These are phyloP conservation scores for Lepiota brunneoincarnata DNA, from an alignment of 768 basidiomycete species.

Conservation along the genomic window DNA sequence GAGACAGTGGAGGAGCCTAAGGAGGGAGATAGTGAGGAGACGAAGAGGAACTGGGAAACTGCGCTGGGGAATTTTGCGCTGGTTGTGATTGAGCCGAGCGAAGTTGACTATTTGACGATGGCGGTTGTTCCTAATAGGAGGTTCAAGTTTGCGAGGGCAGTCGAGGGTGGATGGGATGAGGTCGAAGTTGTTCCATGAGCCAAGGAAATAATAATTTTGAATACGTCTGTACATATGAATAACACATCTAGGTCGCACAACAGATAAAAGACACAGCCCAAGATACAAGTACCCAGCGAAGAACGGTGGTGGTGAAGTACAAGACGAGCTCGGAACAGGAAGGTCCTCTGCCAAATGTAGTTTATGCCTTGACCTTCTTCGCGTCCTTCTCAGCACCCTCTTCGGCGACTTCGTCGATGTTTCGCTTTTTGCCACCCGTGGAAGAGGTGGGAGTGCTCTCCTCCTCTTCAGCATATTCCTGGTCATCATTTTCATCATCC, in stretches of 20 bases:
- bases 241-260: constrained; percentile 7
- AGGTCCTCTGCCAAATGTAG: background rate
- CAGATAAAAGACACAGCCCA: background rate
- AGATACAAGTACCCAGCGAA: constrained; percentile 3
- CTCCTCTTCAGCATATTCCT: constrained; percentile 5
- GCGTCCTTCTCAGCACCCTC: constrained; percentile 9
- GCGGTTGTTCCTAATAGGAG: constrained; percentile 54
- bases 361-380: constrained; percentile 12
- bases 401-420: constrained; percentile 6
- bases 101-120: constrained; percentile 70
- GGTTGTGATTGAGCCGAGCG: constrained; percentile 65
- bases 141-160: constrained; percentile 31
- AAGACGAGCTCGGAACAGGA: background rate
- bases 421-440: constrained; percentile 1
- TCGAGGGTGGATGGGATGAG: constrained; percentile 51
- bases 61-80: constrained; percentile 71
- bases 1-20: constrained; percentile 45
- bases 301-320: background rate
- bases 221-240: constrained; percentile 7
- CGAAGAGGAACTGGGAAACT: constrained; percentile 42
- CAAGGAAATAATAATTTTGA: background rate
- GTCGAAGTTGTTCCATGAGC: constrained; percentile 61
- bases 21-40: constrained; percentile 36
- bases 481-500: constrained; percentile 3
- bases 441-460: background rate